phyloP scores from a whole-genome alignment of 129 eudicot genomes.

The Centaurea solstitialis region DNA sequence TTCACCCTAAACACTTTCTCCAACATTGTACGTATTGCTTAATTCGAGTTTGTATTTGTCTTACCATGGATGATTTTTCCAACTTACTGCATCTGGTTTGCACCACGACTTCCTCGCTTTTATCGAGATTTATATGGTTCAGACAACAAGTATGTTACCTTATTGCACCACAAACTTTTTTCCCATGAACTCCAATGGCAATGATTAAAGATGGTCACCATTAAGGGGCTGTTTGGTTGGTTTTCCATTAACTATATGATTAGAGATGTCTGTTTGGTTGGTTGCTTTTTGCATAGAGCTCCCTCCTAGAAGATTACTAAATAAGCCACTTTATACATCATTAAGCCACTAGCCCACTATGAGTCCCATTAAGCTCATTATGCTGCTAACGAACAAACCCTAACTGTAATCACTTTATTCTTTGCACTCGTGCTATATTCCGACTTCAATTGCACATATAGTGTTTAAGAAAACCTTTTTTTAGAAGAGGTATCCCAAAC shows the following conservation, averaged over 20 bases:
- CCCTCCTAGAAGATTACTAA: background rate
- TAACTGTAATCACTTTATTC: background rate
- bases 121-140: background rate
- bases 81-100: background rate
- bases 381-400: background rate
- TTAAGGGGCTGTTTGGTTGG: background rate
- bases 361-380: background rate
- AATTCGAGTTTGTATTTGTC: background rate
- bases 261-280: background rate
- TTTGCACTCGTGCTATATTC: background rate
- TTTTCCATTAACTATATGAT: background rate
- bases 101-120: background rate
- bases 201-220: background rate
- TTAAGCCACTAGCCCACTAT: background rate
- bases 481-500: too few relatives aligned
- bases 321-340: background rate
- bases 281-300: background rate
- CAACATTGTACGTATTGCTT: background rate
- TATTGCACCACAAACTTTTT: background rate
- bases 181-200: background rate
- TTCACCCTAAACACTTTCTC: background rate
- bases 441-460: background rate
- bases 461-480: background rate
- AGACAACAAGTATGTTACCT: background rate
- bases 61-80: background rate